A percentile compares a stretch with the other conserved stretches of the same genome.
Evolutionary conservation across 2,329 filamentous ascomycete species (phyloP).

Genomic region (Dactylellina sp.): DNA sequence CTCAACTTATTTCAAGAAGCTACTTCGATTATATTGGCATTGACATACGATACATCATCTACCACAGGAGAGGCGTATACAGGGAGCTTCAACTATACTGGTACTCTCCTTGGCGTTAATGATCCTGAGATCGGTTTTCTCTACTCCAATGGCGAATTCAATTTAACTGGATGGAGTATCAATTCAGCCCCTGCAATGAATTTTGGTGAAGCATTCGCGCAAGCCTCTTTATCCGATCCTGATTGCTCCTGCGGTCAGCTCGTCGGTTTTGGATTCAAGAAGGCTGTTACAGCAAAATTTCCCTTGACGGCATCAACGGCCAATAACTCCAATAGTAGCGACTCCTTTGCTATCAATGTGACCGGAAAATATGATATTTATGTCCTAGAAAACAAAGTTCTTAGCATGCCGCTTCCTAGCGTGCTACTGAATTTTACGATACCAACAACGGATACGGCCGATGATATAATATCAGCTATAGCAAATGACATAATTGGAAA

Average conservation of each 20-base stretch:
- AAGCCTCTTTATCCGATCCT: conserved; percentile 4
- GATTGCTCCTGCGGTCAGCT: conserved; percentile 7
- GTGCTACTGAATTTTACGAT: conserved; percentile 4
- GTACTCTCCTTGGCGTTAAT: conserved; percentile 1
- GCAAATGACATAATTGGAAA: too few relatives aligned
- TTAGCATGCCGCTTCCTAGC: conserved; percentile 1
- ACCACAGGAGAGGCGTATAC: conserved; percentile 7
- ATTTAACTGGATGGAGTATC: conserved; percentile 12
- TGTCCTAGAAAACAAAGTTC: conserved; percentile 7
- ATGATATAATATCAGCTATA: conserved; percentile 7
- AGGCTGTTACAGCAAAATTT: background rate
- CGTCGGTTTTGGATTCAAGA: conserved; percentile 12
- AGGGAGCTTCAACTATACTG: conserved; percentile 2
- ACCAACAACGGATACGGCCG: background rate
- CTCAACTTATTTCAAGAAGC: conserved; percentile 8
- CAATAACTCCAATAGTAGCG: conserved; percentile 2
- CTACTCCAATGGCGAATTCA: conserved; percentile 5
- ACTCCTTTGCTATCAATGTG: conserved; percentile 6
- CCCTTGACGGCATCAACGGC: conserved; percentile 1
- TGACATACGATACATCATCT: conserved; percentile 2
- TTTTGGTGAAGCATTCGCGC: background rate
- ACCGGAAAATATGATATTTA: conserved; percentile 5
- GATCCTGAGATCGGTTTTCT: conserved; percentile 1
- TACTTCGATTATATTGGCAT: background rate
- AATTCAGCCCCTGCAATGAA: conserved; percentile 13